Conservation (phyloP, 2,329 filamentous ascomycete genomes). For the Fusarium vanettenii region DNA sequence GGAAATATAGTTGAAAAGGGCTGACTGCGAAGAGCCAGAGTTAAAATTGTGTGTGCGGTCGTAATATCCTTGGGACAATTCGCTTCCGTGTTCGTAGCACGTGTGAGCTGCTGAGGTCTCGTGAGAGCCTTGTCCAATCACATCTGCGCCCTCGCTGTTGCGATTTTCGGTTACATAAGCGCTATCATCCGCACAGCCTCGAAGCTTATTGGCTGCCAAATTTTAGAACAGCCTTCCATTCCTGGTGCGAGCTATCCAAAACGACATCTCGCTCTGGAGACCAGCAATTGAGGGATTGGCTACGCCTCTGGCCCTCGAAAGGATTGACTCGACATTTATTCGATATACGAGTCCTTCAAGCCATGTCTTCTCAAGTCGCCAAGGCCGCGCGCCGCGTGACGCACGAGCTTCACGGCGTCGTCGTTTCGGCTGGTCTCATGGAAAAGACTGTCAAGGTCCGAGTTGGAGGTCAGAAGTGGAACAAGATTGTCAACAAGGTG, state of each 20-base stretch:
- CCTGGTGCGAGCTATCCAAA: constrained; percentile 7
- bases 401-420: constrained; percentile 72
- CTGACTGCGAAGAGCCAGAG: neutral
- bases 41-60: neutral
- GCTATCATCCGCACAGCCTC: neutral
- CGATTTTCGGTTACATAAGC: constrained; percentile 34
- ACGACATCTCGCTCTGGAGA: constrained; percentile 15
- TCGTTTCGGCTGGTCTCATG: constrained; percentile 83
- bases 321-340: neutral
- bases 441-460: constrained; percentile 83
- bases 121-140: constrained; percentile 24
- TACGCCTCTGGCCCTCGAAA: constrained; percentile 6
- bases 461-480: constrained; percentile 78
- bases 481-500: constrained; percentile 79
- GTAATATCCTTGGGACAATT: neutral
- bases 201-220: constrained; percentile 35
- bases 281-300: constrained; percentile 23
- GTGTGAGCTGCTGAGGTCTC: constrained; percentile 19
- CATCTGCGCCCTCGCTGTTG: neutral
- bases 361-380: constrained; percentile 54
- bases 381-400: constrained; percentile 58
- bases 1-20: neutral
- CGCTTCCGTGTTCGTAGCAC: neutral
- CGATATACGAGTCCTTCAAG: neutral
- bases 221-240: constrained; percentile 33